Percentiles rank a stretch among this genome's conserved stretches.
phyloP scores from a whole-genome alignment of 306 rosid genomes.

The Hippophae gyantsensis region DNA sequence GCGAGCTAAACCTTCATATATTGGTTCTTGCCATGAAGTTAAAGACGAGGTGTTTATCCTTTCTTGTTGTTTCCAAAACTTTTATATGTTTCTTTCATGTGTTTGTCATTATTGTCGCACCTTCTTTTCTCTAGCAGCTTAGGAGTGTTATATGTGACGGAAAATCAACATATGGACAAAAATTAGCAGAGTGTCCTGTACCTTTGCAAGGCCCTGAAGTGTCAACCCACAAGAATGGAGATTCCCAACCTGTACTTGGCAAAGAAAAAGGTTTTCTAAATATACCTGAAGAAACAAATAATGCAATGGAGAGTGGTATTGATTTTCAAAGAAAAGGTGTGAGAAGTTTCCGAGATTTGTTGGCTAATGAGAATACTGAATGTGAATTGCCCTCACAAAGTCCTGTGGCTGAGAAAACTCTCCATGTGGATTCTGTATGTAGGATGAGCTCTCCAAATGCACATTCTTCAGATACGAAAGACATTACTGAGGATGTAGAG shows the following conservation, averaged over 20 bases:
- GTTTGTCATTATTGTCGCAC: conserved; percentile 8
- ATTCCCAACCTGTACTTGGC: conserved; percentile 25
- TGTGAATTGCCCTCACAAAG: conserved; percentile 29
- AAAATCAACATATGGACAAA: conserved; percentile 12
- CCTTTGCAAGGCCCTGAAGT: conserved; percentile 11
- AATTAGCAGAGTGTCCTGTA: conserved; percentile 7
- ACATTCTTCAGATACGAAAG: conserved; percentile 33
- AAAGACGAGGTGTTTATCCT: conserved; percentile 31
- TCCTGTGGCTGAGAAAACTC: conserved; percentile 67
- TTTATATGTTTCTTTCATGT: conserved; percentile 8
- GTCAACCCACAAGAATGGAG: conserved; percentile 19
- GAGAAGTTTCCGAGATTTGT: conserved; percentile 26
- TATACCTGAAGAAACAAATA: conserved; percentile 27
- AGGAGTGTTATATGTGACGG: conserved; percentile 26
- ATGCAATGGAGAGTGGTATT: conserved; percentile 14
- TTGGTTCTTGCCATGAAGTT: conserved; percentile 31
- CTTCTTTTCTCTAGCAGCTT: conserved; percentile 32
- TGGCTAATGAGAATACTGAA: conserved; percentile 22
- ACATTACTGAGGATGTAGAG: conserved; percentile 16
- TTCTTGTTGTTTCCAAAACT: conserved; percentile 5
- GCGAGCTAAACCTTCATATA: conserved; percentile 29
- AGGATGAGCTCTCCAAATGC: conserved; percentile 35
- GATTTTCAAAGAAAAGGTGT: conserved; percentile 30
- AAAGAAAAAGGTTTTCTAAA: conserved; percentile 27
- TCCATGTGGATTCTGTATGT: conserved; percentile 52